Evolutionary conservation across 106 monocot species (phyloP).

Genomic region (Allium sativum): DNA sequence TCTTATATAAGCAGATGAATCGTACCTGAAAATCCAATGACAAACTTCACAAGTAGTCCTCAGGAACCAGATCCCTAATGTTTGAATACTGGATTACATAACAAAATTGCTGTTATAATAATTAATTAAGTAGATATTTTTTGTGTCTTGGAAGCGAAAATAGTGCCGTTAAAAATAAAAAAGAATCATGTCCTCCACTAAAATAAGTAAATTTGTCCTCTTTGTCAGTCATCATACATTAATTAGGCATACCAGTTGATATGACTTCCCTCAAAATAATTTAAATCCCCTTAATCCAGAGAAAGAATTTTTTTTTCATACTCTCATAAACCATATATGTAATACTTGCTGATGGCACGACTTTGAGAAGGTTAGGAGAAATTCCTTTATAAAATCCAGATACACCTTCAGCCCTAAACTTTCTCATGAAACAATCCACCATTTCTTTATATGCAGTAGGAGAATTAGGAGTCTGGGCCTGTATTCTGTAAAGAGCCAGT

Average conservation of each 20-base stretch:
- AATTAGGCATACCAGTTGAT: conserved; percentile 27
- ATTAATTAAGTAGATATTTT: not conserved
- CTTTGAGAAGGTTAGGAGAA: conserved; percentile 89
- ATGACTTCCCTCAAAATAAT: conserved; percentile 10
- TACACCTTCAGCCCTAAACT: conserved; percentile 57
- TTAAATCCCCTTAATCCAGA: conserved; percentile 44
- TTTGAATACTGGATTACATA: not conserved
- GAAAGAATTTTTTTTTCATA: conserved; percentile 78
- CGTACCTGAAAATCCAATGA: conserved; percentile 3
- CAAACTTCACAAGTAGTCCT: not conserved
- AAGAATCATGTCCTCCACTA: not conserved
- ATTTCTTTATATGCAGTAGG: conserved; percentile 54
- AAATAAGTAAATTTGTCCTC: conserved; percentile 16
- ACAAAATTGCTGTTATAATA: conserved; percentile 6
- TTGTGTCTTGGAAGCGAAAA: conserved; percentile 4
- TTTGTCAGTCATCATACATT: conserved; percentile 44
- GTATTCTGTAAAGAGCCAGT: conserved; percentile 47
- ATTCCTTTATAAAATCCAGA: conserved; percentile 90
- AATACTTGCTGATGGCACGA: conserved; percentile 90
- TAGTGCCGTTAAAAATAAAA: conserved; percentile 2
- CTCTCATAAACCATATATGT: conserved; percentile 84
- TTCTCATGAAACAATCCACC: conserved; percentile 80
- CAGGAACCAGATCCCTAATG: conserved; percentile 1
- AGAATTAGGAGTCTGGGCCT: conserved; percentile 52
- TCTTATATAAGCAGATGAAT: not conserved